Base-by-base conservation (phyloP, 768 basidiomycete genomes). In the Coprinellus micaceus region DNA sequence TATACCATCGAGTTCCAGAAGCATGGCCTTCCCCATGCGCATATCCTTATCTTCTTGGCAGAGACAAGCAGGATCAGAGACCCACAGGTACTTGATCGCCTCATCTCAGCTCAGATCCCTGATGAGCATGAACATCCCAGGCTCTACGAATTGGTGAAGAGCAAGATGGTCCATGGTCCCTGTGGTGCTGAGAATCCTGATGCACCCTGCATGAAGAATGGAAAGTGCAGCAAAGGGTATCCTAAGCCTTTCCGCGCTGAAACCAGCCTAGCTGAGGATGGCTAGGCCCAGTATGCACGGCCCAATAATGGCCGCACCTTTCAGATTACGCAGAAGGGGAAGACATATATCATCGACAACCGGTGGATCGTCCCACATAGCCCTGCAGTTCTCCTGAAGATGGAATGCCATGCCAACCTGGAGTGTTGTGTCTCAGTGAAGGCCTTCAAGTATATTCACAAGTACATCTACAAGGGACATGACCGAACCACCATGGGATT, bases 1-100 rank as follows among this genome's bases (percentile, higher is more conserved):
- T 79, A 80, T 53, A 75, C 74, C 7, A 81, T 82, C 49, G 79
- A 85, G 58, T 84, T 82, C 60, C 82, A 84, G 61, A 84, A 83
- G 57, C 63, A 76, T 0, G 78, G 80, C 0, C 73, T 84, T 0
- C 81, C 82, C 26, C 81, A 84, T 58, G 74, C 77, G 58, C 83
- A 85, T 62, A 59, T 77, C 10, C 60, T 84, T 1, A 64, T 84
- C 43, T 76, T 78, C 54, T 61, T 83, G 0, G 33, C 67, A 1
- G 48, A 69, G 0, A 53, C 47, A 0, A 29, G 64, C 54, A 77
- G 76, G 53, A 63, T 82, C 1, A 33, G 26, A 0, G 68, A 65
- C 17, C 63, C 74, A 2, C 65, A 63, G 5, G 68, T 71, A 21
- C 64, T 84, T 7, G 74, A 83, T 59, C 57, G 60, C 17, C 41